Evolutionary conservation across 2,329 filamentous ascomycete genomes (phyloP).

Genomic region (Cercospora zeina): DNA sequence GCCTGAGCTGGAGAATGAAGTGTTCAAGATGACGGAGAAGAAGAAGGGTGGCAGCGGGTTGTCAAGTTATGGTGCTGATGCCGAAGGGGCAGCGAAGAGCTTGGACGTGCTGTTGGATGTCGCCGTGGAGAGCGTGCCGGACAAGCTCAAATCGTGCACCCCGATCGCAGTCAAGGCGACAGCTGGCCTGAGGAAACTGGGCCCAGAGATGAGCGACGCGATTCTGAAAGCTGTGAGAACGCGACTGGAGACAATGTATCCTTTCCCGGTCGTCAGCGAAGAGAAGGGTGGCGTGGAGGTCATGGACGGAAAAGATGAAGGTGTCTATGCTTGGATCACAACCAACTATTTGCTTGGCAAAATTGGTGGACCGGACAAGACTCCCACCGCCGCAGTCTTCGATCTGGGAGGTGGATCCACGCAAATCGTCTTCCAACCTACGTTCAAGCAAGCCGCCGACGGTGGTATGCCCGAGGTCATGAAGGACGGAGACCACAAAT

Average conservation of each 20-base stretch:
- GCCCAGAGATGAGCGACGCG: slow-evolving; percentile 73
- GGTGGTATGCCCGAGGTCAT: slow-evolving; percentile 85
- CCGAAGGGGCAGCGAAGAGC: slow-evolving; percentile 83
- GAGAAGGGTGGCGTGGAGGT: slow-evolving; percentile 88
- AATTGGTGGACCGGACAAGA: slow-evolving; percentile 89
- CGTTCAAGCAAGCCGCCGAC: slow-evolving; percentile 69
- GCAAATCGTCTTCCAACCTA: slow-evolving; percentile 97
- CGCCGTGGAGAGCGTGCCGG: slow-evolving; percentile 79
- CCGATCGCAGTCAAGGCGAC: slow-evolving; percentile 98
- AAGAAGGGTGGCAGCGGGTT: slow-evolving; percentile 74
- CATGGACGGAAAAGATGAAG: slow-evolving; percentile 97
- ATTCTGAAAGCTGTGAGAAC: slow-evolving; percentile 83
- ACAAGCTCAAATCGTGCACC: slow-evolving; percentile 85
- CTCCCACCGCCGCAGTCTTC: slow-evolving; percentile 88
- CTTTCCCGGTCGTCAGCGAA: slow-evolving; percentile 87
- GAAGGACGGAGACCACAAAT: slow-evolving; percentile 91
- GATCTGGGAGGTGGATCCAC: slow-evolving; percentile 95
- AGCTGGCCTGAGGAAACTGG: slow-evolving; percentile 85
- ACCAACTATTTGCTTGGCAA: slow-evolving; percentile 98
- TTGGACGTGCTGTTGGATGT: slow-evolving; percentile 85
- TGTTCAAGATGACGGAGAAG: slow-evolving; percentile 92
- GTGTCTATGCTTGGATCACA: slow-evolving; percentile 98
- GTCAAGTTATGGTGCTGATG: slow-evolving; percentile 83
- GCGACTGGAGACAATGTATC: slow-evolving; percentile 83
- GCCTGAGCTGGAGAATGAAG: slow-evolving; percentile 89